A percentile compares a stretch with the other conserved stretches of the same genome.
Evolutionary conservation across 306 rosid species (phyloP).

Genomic region (Hylodesmum podocarpum): DNA sequence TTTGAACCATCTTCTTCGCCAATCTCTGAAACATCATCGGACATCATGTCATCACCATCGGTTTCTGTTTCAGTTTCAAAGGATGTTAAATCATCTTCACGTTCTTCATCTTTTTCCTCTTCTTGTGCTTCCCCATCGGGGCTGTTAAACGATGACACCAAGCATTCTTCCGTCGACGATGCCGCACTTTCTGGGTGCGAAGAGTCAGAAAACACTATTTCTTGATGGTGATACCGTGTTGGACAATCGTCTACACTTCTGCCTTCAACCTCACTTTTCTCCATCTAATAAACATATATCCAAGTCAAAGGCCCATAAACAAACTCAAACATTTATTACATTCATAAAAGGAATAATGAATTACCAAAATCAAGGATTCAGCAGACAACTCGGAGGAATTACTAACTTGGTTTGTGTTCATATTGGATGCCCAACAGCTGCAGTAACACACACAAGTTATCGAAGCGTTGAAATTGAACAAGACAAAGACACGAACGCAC

Average conservation of each 20-base stretch:
- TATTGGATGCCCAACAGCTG: conserved; percentile 10
- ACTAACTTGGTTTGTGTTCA: not conserved
- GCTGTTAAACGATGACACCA: not conserved
- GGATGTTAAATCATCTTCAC: conserved; percentile 15
- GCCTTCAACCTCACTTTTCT: conserved; percentile 19
- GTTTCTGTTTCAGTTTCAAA: conserved; percentile 23
- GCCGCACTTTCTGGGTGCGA: conserved; percentile 38
- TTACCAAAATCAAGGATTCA: conserved; percentile 35
- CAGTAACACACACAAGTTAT: conserved; percentile 4
- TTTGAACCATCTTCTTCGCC: conserved; percentile 29
- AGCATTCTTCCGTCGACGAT: conserved; percentile 20
- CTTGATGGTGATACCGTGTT: conserved; percentile 28
- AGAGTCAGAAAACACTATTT: conserved; percentile 35
- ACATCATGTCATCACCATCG: not conserved
- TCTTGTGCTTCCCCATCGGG: conserved; percentile 7
- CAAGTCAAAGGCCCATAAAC: not conserved
- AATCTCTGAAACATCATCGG: conserved; percentile 2
- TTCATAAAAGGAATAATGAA: not conserved
- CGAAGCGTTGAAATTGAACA: not conserved
- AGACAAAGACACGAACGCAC: not conserved
- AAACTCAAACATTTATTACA: not conserved
- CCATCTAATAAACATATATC: conserved; percentile 34
- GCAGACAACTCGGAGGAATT: conserved; percentile 7
- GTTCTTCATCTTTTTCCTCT: conserved; percentile 29
- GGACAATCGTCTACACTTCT: not conserved